Base-by-base conservation (phyloP, 2,329 filamentous ascomycete species). In the Penicillium sp. region DNA sequence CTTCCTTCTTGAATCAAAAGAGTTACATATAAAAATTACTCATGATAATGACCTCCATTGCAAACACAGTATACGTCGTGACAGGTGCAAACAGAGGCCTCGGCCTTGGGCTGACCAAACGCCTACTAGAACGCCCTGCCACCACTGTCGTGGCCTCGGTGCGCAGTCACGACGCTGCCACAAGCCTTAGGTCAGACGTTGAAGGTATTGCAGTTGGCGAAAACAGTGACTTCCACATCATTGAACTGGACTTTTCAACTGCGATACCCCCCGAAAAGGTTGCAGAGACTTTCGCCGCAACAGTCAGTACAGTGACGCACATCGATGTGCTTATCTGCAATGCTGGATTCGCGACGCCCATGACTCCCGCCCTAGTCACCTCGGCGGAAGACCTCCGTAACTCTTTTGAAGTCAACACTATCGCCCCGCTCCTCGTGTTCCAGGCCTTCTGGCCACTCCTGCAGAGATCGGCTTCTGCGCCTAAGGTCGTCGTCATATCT, bases 261-360 rank as follows among this genome's bases (percentile, higher is more conserved):
- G 57, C 56, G 4, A 44, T 60, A 25, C 15, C 55, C 4, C 54
- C 59, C 3, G 49, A 60, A 7, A 47, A 41, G n/a, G 61, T 66
- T 27, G 36, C 29, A 15, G 41, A 59, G 11, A 13, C 19, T 2
- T 31, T 60, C n/a, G 15, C 47, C 25, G 21, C 64, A 13, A 58
- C 57, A 3, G 64, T 58, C 34, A 63, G 61, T 27, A 67, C 65
- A 5, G 63, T 73, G 45, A 59, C 64, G 16, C 70, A 72, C 39
- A 55, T 67, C 33, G 69, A 64, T 44, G 60, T 64, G 15, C 67
- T 72, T 25, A 60, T 61, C 50, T 65, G 60, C 40, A 69, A 67
- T 38, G 71, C 69, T 13, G 70, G 59, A 53, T 68, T 82, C 56
- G 80, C 82, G 4, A 79, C 80, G n/a, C 84, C 84, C 82, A 86